These are phyloP conservation scores for Vanrija sp. DNA, from an alignment of 1,284 basidiomycete species.

Conservation along the genomic window DNA sequence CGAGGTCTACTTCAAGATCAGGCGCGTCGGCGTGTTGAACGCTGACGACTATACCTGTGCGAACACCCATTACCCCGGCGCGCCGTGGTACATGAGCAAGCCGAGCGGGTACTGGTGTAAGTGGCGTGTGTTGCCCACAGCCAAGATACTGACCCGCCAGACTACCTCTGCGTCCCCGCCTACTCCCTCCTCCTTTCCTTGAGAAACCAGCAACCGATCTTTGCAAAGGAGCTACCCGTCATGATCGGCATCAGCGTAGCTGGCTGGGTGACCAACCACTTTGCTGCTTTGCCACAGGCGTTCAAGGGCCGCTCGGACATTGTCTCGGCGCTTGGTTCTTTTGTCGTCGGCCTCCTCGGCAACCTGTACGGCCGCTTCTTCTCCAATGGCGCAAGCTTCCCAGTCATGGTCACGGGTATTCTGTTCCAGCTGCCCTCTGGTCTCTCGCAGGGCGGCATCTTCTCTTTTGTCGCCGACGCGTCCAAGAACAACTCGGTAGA, in stretches of 20 bases:
- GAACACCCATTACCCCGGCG: constrained; percentile 55
- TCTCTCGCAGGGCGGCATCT: constrained; percentile 2
- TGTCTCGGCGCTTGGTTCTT: constrained; percentile 68
- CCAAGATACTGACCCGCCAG: constrained; percentile 40
- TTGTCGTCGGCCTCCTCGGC: constrained; percentile 75
- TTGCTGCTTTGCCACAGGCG: constrained; percentile 54
- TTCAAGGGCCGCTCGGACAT: constrained; percentile 71
- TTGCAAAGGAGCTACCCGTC: constrained; percentile 62
- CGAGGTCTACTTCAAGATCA: constrained; percentile 61
- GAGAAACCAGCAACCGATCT: constrained; percentile 69
- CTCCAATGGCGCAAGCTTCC: constrained; percentile 40
- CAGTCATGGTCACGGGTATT: constrained; percentile 60
- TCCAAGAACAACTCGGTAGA: constrained; percentile 1
- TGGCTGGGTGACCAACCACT: constrained; percentile 74
- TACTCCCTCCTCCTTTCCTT: constrained; percentile 71
- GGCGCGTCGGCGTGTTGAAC: constrained; percentile 52
- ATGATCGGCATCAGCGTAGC: constrained; percentile 68
- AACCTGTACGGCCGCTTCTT: constrained; percentile 74
- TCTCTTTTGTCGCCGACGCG: constrained; percentile 49
- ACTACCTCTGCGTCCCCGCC: constrained; percentile 74
- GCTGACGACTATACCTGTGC: constrained; percentile 61
- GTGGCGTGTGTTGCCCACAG: constrained; percentile 33
- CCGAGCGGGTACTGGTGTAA: constrained; percentile 50
- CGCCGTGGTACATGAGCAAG: constrained; percentile 50
- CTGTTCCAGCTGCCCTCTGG: constrained; percentile 77